Evolutionary conservation across 306 rosid species (phyloP), one percentile per base, ranked within the genome.

Genomic region (Dalbergia oliveri): DNA sequence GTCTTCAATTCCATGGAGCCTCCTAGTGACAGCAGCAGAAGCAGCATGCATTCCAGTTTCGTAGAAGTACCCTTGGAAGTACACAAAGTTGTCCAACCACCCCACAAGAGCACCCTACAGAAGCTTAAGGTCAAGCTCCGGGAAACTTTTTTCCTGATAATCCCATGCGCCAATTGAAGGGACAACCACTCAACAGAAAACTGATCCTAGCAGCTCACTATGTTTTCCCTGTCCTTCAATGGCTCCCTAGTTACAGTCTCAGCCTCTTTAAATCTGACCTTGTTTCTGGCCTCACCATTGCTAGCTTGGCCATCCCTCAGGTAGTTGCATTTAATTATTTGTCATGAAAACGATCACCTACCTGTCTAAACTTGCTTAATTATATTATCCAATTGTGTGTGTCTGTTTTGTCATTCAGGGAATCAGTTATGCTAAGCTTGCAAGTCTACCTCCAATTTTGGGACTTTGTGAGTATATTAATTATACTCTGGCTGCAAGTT

Each of bases 301-400:
- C 97, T 64, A 91, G 97, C 79, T 87, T 94, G 51, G 95, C 98
- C 86, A 94, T 94, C 66, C 98, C 98, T 8, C 97, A 93, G 97
- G 97, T 90, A n/a, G 26, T 68, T 54, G 16, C 58, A n/a, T 23
- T 4, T 11, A 5, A 1, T 39, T 41, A 9, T 33, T 43, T 4
- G 50, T 41, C 31, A 66, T 44, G 9, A 34, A 54, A 58, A 57
- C 19, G 9, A 41, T 21, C 31, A 12, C n/a, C 58, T 15, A 3
- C 41, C 41, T 6, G 41, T 47, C 37, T 64, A 2, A 18, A 51
- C 50, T 35, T 34, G 21, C 8, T 76, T n/a, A 10, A 18, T 44
- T 44, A 5, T 4, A 44, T 44, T 44, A 44, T 10, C 0, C 12
- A 44, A 26, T 26, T 26, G 31, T 26, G 31, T 44, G 50, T 9